Evolutionary conservation across 345 rosid genomes (phyloP), one percentile per base, ranked within the genome.

Genomic region (Passiflora organensis): DNA sequence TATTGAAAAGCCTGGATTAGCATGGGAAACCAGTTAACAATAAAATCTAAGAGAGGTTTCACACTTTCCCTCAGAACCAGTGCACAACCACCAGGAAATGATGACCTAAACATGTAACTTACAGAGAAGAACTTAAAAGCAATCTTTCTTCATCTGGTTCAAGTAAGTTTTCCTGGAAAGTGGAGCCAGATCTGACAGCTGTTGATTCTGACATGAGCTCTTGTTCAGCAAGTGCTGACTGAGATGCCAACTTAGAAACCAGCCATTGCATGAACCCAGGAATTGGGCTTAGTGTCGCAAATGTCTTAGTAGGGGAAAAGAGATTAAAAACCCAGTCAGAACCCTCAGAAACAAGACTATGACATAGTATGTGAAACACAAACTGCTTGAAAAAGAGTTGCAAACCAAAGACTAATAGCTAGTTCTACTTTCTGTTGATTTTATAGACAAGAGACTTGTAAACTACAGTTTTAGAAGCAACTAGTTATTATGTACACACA

Each of bases 191-290:
- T 49, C 43, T 41, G 13, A 11, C 65, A 62, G 51, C 76, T 16
- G 71, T 55, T 59, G 82, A 42, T 42, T 64, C 37, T 24, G 76
- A 62, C 16, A 34, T 56, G 54, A 59, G 76, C 51, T 67, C 74
- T 32, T 24, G 71, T 69, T 72, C 82, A 56, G 89, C 72, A 48
- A 91, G 77, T 69, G 61, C 76, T 36, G 80, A 74, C 44, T 83
- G 99, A 56, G 97, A 81, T 56, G 85, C 84, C 81, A 93, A 63
- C 75, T 89, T 93, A 4, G 97, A 77, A 11, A 83, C 63, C 44
- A 93, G 77, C 97, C 99, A 89, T 54, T 74, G 87, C 85, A 86
- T 82, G 67, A 65, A 93, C 46, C 95, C 99, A 37, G 91, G 95
- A 56, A 93, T 84, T 56, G 97, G 96, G 65, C 97, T 93, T 48